These are phyloP conservation scores for Starmerella asiatica DNA, from an alignment of 805 yeast genomes.

Conservation along the genomic window DNA sequence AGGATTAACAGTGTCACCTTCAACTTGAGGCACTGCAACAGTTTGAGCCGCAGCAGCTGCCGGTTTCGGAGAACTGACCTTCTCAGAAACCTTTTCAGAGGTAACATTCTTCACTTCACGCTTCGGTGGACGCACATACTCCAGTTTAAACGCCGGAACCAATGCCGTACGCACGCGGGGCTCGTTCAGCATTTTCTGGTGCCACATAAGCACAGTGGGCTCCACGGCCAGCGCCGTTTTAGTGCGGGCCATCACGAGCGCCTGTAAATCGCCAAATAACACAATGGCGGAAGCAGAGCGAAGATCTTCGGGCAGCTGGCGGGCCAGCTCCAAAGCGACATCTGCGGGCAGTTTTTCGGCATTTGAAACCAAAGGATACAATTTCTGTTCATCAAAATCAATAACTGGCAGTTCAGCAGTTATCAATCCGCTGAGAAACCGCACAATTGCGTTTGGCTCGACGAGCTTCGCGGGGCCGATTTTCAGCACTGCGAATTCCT, in stretches of 20 bases:
- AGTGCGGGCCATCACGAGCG: constrained; percentile 27
- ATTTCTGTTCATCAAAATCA: constrained; percentile 30
- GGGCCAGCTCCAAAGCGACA: constrained; percentile 16
- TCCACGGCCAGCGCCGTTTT: constrained; percentile 24
- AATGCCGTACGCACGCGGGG: constrained; percentile 23
- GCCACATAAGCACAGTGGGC: constrained; percentile 25
- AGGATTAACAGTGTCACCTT: constrained; percentile 12
- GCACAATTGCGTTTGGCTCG: constrained; percentile 43
- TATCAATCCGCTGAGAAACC: constrained; percentile 27
- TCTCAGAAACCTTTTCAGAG: constrained; percentile 1
- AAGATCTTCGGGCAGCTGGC: constrained; percentile 22
- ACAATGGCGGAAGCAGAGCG: constrained; percentile 32
- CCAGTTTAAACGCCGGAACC: constrained; percentile 15
- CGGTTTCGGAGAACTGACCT: background rate
- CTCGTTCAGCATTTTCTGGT: constrained; percentile 23
- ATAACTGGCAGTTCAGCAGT: constrained; percentile 21
- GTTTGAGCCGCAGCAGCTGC: constrained; percentile 7
- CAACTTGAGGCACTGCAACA: constrained; percentile 13
- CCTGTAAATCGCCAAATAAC: constrained; percentile 34
- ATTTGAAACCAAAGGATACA: constrained; percentile 19
- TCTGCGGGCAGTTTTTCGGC: constrained; percentile 18
- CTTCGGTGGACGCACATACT: constrained; percentile 12
- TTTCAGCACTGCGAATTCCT: constrained; percentile 13
- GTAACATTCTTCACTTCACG: background rate
- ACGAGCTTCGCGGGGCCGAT: constrained; percentile 23